Evolutionary conservation across 1,284 basidiomycete genomes (phyloP).

Genomic region (Melanopsichium pennsylvanicum): DNA sequence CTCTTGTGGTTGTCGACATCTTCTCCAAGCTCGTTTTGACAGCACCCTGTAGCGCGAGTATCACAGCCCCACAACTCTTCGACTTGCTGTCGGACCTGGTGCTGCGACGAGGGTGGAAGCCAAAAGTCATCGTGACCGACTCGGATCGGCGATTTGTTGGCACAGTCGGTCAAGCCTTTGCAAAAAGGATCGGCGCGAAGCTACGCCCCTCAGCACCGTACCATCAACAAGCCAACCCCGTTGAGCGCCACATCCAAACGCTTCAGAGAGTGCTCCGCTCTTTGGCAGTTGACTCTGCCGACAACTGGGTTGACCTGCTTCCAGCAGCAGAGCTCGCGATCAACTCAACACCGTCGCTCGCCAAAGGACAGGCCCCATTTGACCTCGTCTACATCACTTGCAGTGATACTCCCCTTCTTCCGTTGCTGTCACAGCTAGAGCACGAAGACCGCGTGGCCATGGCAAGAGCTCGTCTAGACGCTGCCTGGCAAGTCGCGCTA

Average conservation of each 20-base stretch:
- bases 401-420: not conserved
- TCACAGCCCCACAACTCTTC: not conserved
- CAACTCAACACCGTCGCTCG: not conserved
- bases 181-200: not conserved
- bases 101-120: not conserved
- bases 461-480: not conserved
- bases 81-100: not conserved
- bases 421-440: not conserved
- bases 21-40: not conserved
- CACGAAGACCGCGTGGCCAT: not conserved
- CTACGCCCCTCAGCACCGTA: not conserved
- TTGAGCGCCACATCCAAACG: not conserved
- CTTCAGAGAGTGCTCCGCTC: not conserved
- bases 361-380: not conserved
- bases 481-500: not conserved
- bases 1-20: not conserved
- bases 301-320: not conserved
- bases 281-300: not conserved
- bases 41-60: not conserved
- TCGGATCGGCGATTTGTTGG: not conserved
- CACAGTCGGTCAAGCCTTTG: not conserved
- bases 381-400: not conserved
- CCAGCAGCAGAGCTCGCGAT: not conserved
- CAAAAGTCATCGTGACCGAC: not conserved
- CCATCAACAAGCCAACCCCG: slow-evolving; percentile 2